Conservation (phyloP, 768 basidiomycete species). For the Auriscalpium orientale region DNA sequence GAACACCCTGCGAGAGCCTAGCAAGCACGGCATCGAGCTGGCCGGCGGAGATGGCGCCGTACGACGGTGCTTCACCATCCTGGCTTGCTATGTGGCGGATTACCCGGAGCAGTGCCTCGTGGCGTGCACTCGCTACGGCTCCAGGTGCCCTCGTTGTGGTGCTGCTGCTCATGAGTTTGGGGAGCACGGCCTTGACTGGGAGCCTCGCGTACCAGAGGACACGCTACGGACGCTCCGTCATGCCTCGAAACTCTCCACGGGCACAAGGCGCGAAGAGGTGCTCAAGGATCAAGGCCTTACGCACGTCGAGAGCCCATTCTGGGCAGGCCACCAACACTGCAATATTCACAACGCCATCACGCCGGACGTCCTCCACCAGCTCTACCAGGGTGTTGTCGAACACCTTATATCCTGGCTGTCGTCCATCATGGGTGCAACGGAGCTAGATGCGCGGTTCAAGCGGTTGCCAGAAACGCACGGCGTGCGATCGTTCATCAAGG, state of each 20-base stretch:
- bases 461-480: not conserved
- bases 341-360: conserved; percentile 14
- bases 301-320: conserved; percentile 11
- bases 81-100: conserved; percentile 16
- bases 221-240: not conserved
- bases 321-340: conserved; percentile 4
- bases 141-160: not conserved
- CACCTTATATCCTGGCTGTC: conserved; percentile 8
- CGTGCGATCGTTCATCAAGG: not conserved
- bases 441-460: not conserved
- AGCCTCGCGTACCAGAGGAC: not conserved
- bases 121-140: not conserved
- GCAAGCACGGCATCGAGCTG: conserved; percentile 12
- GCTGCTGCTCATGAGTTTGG: not conserved
- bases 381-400: conserved; percentile 11
- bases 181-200: not conserved
- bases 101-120: conserved; percentile 20
- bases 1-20: conserved; percentile 5
- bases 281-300: not conserved
- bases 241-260: not conserved
- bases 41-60: conserved; percentile 9
- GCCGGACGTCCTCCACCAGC: conserved; percentile 17
- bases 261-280: not conserved
- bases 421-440: not conserved
- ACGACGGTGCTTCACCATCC: conserved; percentile 12